Base-by-base conservation (phyloP, 2,329 filamentous ascomycete species). In the Trichoderma arundinaceum region DNA sequence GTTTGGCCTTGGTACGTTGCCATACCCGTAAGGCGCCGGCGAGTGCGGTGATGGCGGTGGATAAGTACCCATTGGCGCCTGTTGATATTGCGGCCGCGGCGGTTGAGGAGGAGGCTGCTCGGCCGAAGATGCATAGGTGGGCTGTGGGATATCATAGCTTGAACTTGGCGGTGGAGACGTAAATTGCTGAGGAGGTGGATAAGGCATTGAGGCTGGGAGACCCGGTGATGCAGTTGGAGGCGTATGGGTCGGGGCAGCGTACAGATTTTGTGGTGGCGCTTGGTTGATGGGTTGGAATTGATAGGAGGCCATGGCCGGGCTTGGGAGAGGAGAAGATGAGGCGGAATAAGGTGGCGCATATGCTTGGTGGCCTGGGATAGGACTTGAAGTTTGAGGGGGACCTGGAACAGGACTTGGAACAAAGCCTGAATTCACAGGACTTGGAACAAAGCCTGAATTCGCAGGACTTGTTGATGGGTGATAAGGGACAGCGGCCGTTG, bases 41-140 rank as follows among this genome's bases (percentile, higher is more conserved):
- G 67, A 67, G 13, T 66, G 60, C 4, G 68, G 64, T 15, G 44
- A 60, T 6, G 48, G 46, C 7, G 59, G 53, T n/a, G 63, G 60
- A 8, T 56, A 49, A 15, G 65, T 28, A 9, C 38, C 56, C 12
- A 52, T 33, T 4, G 51, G 33, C 13, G 68, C 48, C n/a, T 68
- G 52, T 4, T 66, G 67, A 32, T 38, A 17, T 1, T 67, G 66
- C 35, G 67, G 68, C 12, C 62, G 56, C 22, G 60, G 60, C 28
- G 68, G 61, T 22, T 66, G 68, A 19, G 68, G 60, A 57, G 61
- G 67, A 6, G 64, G 65, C 15, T 19, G 28, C 4, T 32, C 28
- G 6, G 52, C 22, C 22, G 66, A 41, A 15, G 65, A 35, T 33
- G 66, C 67, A 64, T 68, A 69, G 1, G 67, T 70, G 38, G 58